phyloP scores from a whole-genome alignment of 169 alveolate genomes.

The Cryptosporidium baileyi region DNA sequence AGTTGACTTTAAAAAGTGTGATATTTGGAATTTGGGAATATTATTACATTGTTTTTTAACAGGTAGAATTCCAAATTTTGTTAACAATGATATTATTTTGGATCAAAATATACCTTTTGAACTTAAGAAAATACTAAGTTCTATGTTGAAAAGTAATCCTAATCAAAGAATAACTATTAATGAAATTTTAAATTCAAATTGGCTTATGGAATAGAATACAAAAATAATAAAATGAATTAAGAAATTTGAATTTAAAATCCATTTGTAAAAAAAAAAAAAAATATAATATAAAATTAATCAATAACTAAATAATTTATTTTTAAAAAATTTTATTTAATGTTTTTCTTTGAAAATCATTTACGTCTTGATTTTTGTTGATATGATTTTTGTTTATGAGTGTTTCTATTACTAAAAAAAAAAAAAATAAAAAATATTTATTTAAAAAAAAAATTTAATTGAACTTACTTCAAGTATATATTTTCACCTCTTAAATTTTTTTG shows the following conservation, averaged over 20 bases:
- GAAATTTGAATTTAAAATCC: too few species aligned
- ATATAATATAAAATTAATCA: too few species aligned
- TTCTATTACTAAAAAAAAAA: too few species aligned
- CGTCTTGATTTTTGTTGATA: too few species aligned
- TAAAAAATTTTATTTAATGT: too few species aligned
- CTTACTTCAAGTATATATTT: background rate
- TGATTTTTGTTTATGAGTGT: too few species aligned
- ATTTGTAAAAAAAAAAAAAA: too few species aligned
- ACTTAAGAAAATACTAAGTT: background rate
- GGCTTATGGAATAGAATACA: too few species aligned
- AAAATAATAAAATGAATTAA: too few species aligned
- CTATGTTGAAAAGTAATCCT: constrained; percentile 27
- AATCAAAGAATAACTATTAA: background rate
- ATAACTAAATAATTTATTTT: too few species aligned
- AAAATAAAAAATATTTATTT: background rate
- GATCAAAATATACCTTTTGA: constrained; percentile 6
- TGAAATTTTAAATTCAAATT: constrained; percentile 6
- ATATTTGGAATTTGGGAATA: constrained; percentile 56
- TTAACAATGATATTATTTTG: background rate
- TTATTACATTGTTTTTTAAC: constrained; percentile 32
- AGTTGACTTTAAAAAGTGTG: constrained; percentile 24
- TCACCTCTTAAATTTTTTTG: background rate
- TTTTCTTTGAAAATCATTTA: too few species aligned
- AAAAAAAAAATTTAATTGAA: background rate
- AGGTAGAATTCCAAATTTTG: constrained; percentile 1